phyloP scores from a whole-genome alignment of 768 basidiomycete genomes.

The Lactarius evosmus region DNA sequence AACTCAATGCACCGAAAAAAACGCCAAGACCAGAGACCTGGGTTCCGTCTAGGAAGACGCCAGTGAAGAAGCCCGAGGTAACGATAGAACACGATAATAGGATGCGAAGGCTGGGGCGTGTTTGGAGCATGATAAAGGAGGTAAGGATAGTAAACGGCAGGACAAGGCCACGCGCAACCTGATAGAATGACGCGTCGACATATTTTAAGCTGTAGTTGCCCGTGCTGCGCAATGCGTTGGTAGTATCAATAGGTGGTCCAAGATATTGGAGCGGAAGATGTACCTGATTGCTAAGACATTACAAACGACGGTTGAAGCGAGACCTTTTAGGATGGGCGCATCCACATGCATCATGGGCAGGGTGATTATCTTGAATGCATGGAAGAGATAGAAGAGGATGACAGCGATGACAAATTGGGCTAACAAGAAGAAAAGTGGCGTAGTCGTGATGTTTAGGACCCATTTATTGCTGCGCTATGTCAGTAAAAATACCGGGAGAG shows the following conservation, averaged over 20 bases:
- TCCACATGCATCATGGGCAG: slow-evolving; percentile 61
- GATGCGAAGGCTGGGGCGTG: slow-evolving; percentile 73
- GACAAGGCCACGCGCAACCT: slow-evolving; percentile 90
- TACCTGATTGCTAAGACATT: slow-evolving; percentile 85
- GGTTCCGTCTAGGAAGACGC: slow-evolving; percentile 75
- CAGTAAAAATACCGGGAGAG: slow-evolving; percentile 17
- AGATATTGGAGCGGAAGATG: slow-evolving; percentile 15
- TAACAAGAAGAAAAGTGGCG: slow-evolving; percentile 86
- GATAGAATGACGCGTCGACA: slow-evolving; percentile 93
- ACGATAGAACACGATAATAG: slow-evolving; percentile 75
- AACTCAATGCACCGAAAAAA: slow-evolving; percentile 77
- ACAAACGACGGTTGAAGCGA: slow-evolving; percentile 69
- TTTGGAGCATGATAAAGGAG: slow-evolving; percentile 73
- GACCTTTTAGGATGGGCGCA: slow-evolving; percentile 59
- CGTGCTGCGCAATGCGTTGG: slow-evolving; percentile 45
- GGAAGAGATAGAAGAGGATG: slow-evolving; percentile 63
- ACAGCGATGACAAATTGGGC: slow-evolving; percentile 79
- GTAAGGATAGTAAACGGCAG: slow-evolving; percentile 90
- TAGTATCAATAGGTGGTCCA: slow-evolving; percentile 17
- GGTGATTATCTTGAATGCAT: slow-evolving; percentile 61
- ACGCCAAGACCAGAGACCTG: slow-evolving; percentile 61
- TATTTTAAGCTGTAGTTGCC: slow-evolving; percentile 92
- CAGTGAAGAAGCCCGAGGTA: slow-evolving; percentile 88
- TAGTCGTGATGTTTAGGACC: slow-evolving; percentile 72
- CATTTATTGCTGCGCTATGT: slow-evolving; percentile 71